Evolutionary conservation across 1,139 yeast species (phyloP).

Genomic region (Candida dubliniensis): DNA sequence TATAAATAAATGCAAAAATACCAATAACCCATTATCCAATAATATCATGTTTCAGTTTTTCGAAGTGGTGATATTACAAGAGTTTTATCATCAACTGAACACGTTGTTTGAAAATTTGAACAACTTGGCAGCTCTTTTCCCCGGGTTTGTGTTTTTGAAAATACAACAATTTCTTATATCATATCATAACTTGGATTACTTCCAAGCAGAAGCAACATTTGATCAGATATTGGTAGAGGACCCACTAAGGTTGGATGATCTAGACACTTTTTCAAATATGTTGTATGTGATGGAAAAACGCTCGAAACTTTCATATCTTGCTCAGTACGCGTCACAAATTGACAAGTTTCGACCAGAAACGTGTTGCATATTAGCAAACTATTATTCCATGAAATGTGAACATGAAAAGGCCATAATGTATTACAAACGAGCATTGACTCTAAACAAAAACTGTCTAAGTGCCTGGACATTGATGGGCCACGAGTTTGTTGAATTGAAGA

Average conservation of each 20-base stretch:
- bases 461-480: constrained; percentile 99
- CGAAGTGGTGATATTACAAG: constrained; percentile 71
- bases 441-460: constrained; percentile 77
- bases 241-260: constrained; percentile 85
- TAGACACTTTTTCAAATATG: constrained; percentile 91
- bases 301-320: constrained; percentile 79
- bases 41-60: constrained; percentile 66
- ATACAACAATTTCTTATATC: constrained; percentile 79
- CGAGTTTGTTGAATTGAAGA: constrained; percentile 93
- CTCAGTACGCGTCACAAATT: constrained; percentile 78
- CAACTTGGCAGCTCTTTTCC: constrained; percentile 53
- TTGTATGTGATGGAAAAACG: constrained; percentile 91
- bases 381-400: constrained; percentile 86
- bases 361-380: constrained; percentile 91
- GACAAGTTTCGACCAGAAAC: constrained; percentile 94
- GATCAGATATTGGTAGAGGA: constrained; percentile 74
- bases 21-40: constrained; percentile 15
- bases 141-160: constrained; percentile 70
- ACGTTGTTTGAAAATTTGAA: constrained; percentile 52
- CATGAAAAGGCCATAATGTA: constrained; percentile 94
- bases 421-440: constrained; percentile 82
- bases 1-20: constrained; percentile 36
- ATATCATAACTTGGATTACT: constrained; percentile 79
- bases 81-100: constrained; percentile 68
- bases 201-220: constrained; percentile 74